A percentile compares a stretch with the other conserved stretches of the same genome.
phyloP scores from a whole-genome alignment of 2,329 filamentous ascomycete genomes.

The Diaporthe destruens region DNA sequence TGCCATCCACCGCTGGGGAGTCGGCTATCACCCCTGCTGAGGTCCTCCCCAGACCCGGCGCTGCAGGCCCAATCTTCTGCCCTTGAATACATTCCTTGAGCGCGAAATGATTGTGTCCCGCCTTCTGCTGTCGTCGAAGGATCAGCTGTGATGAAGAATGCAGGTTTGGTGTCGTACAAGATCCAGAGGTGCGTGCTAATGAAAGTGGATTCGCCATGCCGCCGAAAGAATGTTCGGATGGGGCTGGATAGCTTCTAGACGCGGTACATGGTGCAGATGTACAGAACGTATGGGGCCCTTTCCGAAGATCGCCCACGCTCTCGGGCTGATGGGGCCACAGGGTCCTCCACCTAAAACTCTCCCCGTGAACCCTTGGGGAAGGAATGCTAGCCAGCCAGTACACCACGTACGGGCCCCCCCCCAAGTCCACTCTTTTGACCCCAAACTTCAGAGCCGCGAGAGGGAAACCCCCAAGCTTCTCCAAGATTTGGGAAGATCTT shows the following conservation, averaged over 20 bases:
- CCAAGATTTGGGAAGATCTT: conserved; percentile 42
- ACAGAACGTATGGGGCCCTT: conserved; percentile 39
- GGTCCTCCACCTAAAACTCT: conserved; percentile 35
- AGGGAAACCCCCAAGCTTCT: conserved; percentile 40
- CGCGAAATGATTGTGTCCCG: not conserved
- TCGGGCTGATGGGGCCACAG: conserved; percentile 37
- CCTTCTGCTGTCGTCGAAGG: conserved; percentile 25
- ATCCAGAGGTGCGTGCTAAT: conserved; percentile 37
- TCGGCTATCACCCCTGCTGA: not conserved
- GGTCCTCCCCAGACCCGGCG: not conserved
- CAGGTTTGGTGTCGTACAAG: conserved; percentile 42
- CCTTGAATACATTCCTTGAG: conserved; percentile 2
- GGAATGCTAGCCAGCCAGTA: conserved; percentile 22
- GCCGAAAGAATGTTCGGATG: conserved; percentile 40
- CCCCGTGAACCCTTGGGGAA: conserved; percentile 38
- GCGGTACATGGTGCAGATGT: conserved; percentile 39
- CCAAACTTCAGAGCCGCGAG: conserved; percentile 37
- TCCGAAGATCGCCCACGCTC: conserved; percentile 41
- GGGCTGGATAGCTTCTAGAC: conserved; percentile 37
- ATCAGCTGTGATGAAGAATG: conserved; percentile 31
- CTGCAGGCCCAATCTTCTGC: conserved; percentile 6
- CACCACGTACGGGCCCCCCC: conserved; percentile 25
- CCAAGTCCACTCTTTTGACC: conserved; percentile 40
- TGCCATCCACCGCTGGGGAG: not conserved
- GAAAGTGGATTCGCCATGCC: conserved; percentile 41